Conservation (phyloP, 208 protist species). For the Spongospora subterranea region DNA sequence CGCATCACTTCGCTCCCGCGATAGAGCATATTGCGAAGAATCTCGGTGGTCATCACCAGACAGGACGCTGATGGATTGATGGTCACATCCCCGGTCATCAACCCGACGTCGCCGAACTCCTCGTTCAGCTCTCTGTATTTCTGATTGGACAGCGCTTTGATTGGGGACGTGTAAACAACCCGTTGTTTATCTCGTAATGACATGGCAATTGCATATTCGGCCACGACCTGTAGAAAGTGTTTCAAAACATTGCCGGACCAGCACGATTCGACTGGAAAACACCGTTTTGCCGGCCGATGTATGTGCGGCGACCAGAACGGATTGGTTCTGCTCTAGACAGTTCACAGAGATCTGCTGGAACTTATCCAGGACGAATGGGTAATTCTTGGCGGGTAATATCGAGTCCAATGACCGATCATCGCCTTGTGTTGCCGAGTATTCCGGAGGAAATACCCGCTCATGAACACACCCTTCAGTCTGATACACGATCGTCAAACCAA, state of each 20-base stretch:
- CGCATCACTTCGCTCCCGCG: conserved; percentile 71
- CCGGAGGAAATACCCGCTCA: conserved; percentile 22
- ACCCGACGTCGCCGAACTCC: conserved; percentile 86
- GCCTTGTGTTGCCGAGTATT: neutral
- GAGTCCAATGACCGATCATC: neutral
- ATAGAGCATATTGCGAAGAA: conserved; percentile 79
- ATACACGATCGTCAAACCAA: neutral
- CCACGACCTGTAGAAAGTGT: conserved; percentile 77
- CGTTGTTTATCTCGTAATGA: conserved; percentile 93
- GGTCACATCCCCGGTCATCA: conserved; percentile 91
- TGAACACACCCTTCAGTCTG: conserved; percentile 52
- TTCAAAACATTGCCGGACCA: neutral
- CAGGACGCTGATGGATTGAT: conserved; percentile 65
- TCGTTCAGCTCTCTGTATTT: conserved; percentile 98
- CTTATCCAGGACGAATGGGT: conserved; percentile 33
- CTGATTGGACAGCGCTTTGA: conserved; percentile 99
- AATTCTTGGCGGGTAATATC: conserved; percentile 21
- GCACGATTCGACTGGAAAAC: neutral
- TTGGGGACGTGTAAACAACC: conserved; percentile 99
- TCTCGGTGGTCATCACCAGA: conserved; percentile 81
- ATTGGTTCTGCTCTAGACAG: conserved; percentile 83
- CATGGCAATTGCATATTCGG: conserved; percentile 98
- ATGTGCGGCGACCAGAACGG: conserved; percentile 99
- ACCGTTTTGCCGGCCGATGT: conserved; percentile 99
- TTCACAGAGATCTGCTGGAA: conserved; percentile 56